Evolutionary conservation across 441 rosid genomes (phyloP), one percentile per base, ranked within the genome.

Genomic region (Populus hybrid): DNA sequence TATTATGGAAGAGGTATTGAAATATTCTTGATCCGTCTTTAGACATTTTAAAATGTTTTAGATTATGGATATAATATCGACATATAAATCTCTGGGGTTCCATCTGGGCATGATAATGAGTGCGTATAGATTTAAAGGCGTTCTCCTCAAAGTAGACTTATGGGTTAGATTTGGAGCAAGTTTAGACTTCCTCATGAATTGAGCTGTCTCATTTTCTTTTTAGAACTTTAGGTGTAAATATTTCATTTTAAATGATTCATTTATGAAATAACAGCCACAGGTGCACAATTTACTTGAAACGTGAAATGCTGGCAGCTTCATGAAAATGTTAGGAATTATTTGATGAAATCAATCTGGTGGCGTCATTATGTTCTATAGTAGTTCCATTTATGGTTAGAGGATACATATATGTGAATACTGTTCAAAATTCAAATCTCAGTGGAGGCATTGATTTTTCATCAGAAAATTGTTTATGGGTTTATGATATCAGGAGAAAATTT

Each of bases 1-100:
- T 82, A 91, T 96, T 56, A 93, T 96, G 98, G 97, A 96, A 90
- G 99, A 94, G 98, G 97, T 95, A 71, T 40, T 77, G 69, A 68
- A 70, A 68, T 63, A 29, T 64, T 31, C 4, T 40, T 42, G n/a
- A 53, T 28, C 64, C 20, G 53, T 38, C 45, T 24, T 65, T 76
- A 75, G 65, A 2, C 26, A n/a, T 56, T 74, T 2, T 50, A 31
- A 7, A 42, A 26, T 69, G 42, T 7, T 69, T 28, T 38, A 35
- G 33, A 28, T 64, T 64, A 24, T 64, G 29, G 28, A 64, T 64
- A 31, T 31, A 31, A 31, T 31, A 4, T 31, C 35, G 6, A 31
- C 6, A 31, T 31, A 31, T 31, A n/a, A 5, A 18, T n/a, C 10
- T 23, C 7, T 50, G 23, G 45, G 10, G 35, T 78, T 24, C 61